These are phyloP conservation scores for Gleditsia sinensis DNA, from an alignment of 306 rosid species.

Conservation along the genomic window DNA sequence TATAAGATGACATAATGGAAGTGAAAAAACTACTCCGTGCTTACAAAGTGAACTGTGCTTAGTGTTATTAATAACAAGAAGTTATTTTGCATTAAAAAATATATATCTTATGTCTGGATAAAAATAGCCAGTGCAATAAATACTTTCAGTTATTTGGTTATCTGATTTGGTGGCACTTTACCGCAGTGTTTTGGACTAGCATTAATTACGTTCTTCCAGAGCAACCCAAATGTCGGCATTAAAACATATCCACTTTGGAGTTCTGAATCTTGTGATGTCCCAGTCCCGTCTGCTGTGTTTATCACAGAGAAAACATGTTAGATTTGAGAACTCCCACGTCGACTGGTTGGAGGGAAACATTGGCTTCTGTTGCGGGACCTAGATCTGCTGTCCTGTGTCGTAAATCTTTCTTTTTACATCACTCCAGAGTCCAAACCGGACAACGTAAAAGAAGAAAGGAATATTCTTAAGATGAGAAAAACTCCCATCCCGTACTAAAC, in stretches of 20 bases:
- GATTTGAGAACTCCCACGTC: too few relatives aligned
- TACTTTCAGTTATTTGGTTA: not conserved
- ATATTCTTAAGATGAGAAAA: slow-evolving; percentile 40
- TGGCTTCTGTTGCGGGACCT: slow-evolving; percentile 24
- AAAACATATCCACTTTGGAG: not conserved
- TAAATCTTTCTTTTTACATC: not conserved
- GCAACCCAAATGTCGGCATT: not conserved
- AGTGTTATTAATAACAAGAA: too few relatives aligned
- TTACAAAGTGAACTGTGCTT: not conserved
- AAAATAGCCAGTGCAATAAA: not conserved
- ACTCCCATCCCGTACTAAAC: slow-evolving; percentile 24
- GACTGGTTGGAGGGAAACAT: not conserved
- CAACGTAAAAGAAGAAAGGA: slow-evolving; percentile 32
- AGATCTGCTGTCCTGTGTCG: not conserved
- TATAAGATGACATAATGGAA: too few relatives aligned
- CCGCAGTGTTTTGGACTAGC: not conserved
- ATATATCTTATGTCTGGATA: not conserved
- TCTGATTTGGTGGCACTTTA: slow-evolving; percentile 1
- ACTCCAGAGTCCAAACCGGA: too few relatives aligned
- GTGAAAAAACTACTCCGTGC: not conserved
- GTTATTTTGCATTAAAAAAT: too few relatives aligned
- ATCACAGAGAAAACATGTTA: too few relatives aligned
- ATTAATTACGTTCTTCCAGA: not conserved
- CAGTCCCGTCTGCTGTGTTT: too few relatives aligned
- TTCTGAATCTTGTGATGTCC: too few relatives aligned